phyloP scores from a whole-genome alignment of 305 asterid species.

The Andrographis paniculata region DNA sequence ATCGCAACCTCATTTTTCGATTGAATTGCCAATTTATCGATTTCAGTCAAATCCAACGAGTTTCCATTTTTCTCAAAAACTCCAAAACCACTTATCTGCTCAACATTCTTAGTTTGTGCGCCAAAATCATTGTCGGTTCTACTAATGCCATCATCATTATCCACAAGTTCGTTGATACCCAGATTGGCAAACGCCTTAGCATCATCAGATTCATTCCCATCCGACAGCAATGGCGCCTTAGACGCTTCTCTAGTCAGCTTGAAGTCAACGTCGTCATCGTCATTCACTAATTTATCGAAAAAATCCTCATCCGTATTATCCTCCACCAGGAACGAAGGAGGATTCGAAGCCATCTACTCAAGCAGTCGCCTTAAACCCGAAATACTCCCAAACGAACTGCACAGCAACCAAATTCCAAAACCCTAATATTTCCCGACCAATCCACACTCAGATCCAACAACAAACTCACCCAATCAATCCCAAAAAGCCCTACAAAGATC shows the following conservation, averaged over 20 bases:
- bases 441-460: slow-evolving; percentile 35
- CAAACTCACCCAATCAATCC: slow-evolving; percentile 18
- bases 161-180: slow-evolving; percentile 27
- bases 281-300: slow-evolving; percentile 75
- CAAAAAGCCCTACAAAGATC: no score
- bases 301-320: slow-evolving; percentile 89
- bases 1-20: slow-evolving; percentile 23
- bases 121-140: slow-evolving; percentile 14
- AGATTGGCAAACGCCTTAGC: slow-evolving; percentile 55
- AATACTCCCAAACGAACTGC: slow-evolving; percentile 24
- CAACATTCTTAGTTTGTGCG: slow-evolving; percentile 18
- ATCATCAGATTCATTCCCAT: slow-evolving; percentile 56
- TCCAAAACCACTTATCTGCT: slow-evolving; percentile 8
- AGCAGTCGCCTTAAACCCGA: slow-evolving; percentile 29
- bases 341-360: slow-evolving; percentile 77
- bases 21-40: slow-evolving; percentile 16
- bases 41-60: slow-evolving; percentile 14
- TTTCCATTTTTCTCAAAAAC: slow-evolving; percentile 13
- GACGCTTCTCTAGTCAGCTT: slow-evolving; percentile 28
- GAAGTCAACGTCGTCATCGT: slow-evolving; percentile 55
- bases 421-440: slow-evolving; percentile 28
- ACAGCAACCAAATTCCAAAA: slow-evolving; percentile 19
- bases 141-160: slow-evolving; percentile 16
- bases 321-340: slow-evolving; percentile 92
- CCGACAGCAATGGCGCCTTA: slow-evolving; percentile 23